A percentile compares a stretch with the other conserved stretches of the same genome.
These are phyloP conservation scores for Suillus subalutaceus DNA, from an alignment of 768 basidiomycete genomes.

Conservation along the genomic window DNA sequence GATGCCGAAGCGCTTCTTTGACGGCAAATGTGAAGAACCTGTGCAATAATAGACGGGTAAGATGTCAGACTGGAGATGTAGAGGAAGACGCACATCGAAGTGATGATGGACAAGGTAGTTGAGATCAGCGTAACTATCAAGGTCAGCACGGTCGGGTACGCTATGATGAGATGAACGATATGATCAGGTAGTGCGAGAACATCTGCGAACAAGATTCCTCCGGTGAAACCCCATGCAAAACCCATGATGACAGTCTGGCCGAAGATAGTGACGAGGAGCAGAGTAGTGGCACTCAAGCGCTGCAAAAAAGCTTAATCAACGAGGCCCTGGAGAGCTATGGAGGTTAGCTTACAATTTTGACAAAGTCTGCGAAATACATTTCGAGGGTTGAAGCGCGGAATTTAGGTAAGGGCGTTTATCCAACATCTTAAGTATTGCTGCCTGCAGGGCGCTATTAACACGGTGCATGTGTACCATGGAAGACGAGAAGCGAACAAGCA, in stretches of 20 bases:
- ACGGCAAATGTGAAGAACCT: constrained; percentile 1
- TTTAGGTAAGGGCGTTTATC: no score
- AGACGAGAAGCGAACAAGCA: background rate
- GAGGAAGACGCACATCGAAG: constrained; percentile 1
- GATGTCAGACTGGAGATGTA: background rate
- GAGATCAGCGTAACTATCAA: background rate
- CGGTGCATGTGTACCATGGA: background rate
- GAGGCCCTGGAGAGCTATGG: background rate
- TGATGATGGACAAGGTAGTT: background rate
- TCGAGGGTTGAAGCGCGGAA: no score
- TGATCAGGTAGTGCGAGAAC: background rate
- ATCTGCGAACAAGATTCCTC: background rate
- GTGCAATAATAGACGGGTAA: background rate
- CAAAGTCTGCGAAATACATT: background rate
- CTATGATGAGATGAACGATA: background rate
- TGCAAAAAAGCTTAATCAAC: background rate
- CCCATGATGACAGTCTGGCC: constrained; percentile 2
- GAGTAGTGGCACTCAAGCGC: background rate
- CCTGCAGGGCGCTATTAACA: background rate
- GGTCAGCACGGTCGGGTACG: background rate
- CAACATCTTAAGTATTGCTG: background rate
- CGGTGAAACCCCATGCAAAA: constrained; percentile 1
- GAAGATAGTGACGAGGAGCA: background rate
- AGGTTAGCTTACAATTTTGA: background rate
- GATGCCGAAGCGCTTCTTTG: background rate